Conservation (phyloP, 1,284 basidiomycete genomes). For the Microbotryomycetes sp. region DNA sequence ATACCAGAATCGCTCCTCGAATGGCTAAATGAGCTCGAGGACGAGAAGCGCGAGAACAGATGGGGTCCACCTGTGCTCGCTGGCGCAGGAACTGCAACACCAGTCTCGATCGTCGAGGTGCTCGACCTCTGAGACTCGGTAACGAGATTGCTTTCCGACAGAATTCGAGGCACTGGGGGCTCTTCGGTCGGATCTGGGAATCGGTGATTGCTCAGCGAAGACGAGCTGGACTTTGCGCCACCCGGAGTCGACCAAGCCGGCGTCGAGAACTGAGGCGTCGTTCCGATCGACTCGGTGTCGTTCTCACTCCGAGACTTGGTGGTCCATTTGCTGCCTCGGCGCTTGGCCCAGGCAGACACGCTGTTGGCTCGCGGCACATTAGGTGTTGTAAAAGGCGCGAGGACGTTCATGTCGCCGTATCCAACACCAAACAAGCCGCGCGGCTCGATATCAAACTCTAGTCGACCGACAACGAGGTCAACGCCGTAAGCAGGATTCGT, state of each 20-base stretch:
- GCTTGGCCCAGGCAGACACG: not conserved
- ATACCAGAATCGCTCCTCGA: too few species aligned
- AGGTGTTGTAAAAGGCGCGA: not conserved
- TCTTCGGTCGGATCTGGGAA: not conserved
- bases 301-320: not conserved
- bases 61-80: not conserved
- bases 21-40: not conserved
- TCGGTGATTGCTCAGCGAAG: not conserved
- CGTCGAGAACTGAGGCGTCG: not conserved
- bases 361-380: not conserved
- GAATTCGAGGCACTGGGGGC: too few species aligned
- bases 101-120: too few species aligned
- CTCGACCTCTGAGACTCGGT: too few species aligned
- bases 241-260: not conserved
- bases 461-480: not conserved
- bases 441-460: not conserved
- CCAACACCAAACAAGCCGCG: not conserved
- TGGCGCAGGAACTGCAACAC: not conserved
- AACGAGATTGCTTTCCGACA: too few species aligned
- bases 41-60: not conserved
- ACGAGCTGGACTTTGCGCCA: not conserved
- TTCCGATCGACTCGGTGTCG: not conserved
- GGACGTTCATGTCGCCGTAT: not conserved
- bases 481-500: not conserved
- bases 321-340: not conserved